phyloP scores from a whole-genome alignment of 192 early-diverging fungal species.

The Coemansia erecta region DNA sequence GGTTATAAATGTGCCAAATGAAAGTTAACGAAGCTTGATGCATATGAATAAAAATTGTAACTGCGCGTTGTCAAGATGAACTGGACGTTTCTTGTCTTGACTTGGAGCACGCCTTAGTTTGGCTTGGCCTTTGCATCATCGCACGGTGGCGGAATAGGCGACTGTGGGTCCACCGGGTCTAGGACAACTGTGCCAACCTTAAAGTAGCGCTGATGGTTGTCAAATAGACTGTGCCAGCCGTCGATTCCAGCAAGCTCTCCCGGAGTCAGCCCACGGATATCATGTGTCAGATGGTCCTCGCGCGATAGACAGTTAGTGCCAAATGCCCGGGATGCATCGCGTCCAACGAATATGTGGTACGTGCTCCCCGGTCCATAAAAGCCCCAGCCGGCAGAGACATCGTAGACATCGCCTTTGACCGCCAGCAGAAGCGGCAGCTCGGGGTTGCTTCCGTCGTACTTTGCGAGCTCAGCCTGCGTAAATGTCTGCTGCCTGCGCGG shows the following conservation, averaged over 20 bases:
- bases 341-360: conserved; percentile 87
- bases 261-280: conserved; percentile 79
- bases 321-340: conserved; percentile 91
- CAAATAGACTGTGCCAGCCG: conserved; percentile 87
- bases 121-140: conserved; percentile 55
- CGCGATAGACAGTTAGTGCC: conserved; percentile 89
- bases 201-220: conserved; percentile 82
- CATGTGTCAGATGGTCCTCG: conserved; percentile 85
- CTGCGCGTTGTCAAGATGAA: not conserved
- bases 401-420: conserved; percentile 90
- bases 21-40: no score
- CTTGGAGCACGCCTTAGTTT: not conserved
- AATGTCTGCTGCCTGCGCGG: conserved; percentile 68
- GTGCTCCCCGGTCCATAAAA: conserved; percentile 79
- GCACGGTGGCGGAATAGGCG: conserved; percentile 83
- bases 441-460: conserved; percentile 83
- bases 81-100: not conserved
- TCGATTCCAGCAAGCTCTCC: conserved; percentile 71
- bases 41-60: no score
- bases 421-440: conserved; percentile 85
- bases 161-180: conserved; percentile 74
- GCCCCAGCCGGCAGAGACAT: conserved; percentile 72
- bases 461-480: conserved; percentile 71
- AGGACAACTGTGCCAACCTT: conserved; percentile 81
- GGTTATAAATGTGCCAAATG: no score